phyloP scores from a whole-genome alignment of 495 filamentous ascomycete species.

The Aspergillus panamensis region DNA sequence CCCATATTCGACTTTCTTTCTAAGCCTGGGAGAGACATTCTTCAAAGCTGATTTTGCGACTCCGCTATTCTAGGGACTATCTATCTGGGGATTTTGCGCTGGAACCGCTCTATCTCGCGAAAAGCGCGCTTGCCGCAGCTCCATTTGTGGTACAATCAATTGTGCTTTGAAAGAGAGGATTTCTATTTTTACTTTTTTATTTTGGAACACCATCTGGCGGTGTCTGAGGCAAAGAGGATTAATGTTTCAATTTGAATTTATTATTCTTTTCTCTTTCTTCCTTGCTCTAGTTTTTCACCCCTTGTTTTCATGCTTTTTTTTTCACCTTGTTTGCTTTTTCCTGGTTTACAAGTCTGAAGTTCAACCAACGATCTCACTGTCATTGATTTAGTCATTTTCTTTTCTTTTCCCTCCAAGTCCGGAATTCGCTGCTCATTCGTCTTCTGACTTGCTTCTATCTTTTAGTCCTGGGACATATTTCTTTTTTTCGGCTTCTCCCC shows the following conservation, averaged over 20 bases:
- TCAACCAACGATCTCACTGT: constrained; percentile 9
- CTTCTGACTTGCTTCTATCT: not conserved
- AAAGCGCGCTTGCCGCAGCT: constrained; percentile 47
- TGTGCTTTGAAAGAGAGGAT: not conserved
- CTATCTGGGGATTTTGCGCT: constrained; percentile 37
- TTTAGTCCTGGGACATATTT: constrained; percentile 7
- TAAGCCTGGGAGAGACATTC: not conserved
- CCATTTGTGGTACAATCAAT: not conserved
- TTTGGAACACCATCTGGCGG: constrained; percentile 11
- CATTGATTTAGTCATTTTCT: constrained; percentile 4
- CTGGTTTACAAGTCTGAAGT: not conserved
- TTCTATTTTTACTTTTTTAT: constrained; percentile 1
- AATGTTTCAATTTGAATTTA: constrained; percentile 2
- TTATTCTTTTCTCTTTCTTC: constrained; percentile 14
- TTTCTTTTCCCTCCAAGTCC: constrained; percentile 10
- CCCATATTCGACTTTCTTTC: constrained; percentile 11
- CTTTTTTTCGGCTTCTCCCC: constrained; percentile 4
- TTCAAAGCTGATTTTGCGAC: not conserved
- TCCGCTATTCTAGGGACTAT: not conserved
- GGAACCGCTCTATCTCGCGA: constrained; percentile 40
- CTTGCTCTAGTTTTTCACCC: not conserved
- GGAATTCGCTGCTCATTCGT: constrained; percentile 9
- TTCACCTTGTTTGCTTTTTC: constrained; percentile 12
- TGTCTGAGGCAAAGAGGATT: constrained; percentile 16
- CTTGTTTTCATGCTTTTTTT: constrained; percentile 7